Percentiles rank a stretch among this genome's conserved stretches.
Conservation (phyloP, 2,329 filamentous ascomycete genomes). For the Pseudopyricularia javanii region DNA sequence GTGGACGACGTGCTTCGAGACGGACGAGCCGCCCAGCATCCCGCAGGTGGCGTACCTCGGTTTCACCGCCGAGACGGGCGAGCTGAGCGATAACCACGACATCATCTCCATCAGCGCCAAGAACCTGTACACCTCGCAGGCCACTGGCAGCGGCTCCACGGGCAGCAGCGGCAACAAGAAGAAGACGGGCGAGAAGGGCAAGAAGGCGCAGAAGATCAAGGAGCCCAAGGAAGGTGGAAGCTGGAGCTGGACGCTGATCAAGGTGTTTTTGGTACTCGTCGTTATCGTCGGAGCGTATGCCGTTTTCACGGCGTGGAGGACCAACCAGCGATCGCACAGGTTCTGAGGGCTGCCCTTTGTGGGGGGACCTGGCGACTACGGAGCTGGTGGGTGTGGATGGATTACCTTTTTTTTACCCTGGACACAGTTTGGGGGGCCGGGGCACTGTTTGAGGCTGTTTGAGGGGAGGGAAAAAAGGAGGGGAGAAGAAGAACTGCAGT, state of each 20-base stretch:
- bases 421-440: not conserved
- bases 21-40: constrained; percentile 57
- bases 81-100: constrained; percentile 95
- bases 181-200: constrained; percentile 22
- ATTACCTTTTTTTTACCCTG: not conserved
- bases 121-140: constrained; percentile 63
- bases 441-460: not conserved
- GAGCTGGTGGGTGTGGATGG: not conserved
- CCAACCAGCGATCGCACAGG: constrained; percentile 46
- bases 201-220: constrained; percentile 20
- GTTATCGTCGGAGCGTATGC: constrained; percentile 66
- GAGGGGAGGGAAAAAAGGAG: not conserved
- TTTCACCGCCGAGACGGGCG: constrained; percentile 82
- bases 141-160: no score
- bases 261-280: constrained; percentile 65
- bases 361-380: not conserved
- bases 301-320: constrained; percentile 73
- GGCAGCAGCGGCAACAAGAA: constrained; percentile 30
- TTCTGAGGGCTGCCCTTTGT: no score
- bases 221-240: constrained; percentile 30
- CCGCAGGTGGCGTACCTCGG: constrained; percentile 66
- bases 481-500: not conserved
- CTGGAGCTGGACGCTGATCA: constrained; percentile 60
- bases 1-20: constrained; percentile 84
- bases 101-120: constrained; percentile 76